A percentile compares a stretch with the other conserved stretches of the same genome.
phyloP scores from a whole-genome alignment of 2,329 filamentous ascomycete genomes.

The Epichloe uncinata region DNA sequence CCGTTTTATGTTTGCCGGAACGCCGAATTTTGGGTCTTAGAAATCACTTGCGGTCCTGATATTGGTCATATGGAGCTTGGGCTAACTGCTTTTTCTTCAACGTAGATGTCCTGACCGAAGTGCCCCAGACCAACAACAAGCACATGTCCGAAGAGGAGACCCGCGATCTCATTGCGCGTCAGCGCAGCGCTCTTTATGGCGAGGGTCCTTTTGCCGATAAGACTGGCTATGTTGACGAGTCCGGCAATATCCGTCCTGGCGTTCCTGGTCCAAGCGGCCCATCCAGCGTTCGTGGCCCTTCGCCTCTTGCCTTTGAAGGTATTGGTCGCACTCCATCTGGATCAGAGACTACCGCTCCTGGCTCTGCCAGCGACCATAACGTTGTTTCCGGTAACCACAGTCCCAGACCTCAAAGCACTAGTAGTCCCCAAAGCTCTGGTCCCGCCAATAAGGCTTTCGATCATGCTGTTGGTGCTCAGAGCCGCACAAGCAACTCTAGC shows the following conservation, averaged over 20 bases:
- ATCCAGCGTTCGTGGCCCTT: constrained; percentile 57
- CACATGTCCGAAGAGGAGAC: constrained; percentile 92
- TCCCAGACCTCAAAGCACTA: constrained; percentile 71
- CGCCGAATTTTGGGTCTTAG: constrained; percentile 2
- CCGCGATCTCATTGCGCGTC: constrained; percentile 87
- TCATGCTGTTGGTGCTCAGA: constrained; percentile 41
- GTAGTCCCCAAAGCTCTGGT: constrained; percentile 60
- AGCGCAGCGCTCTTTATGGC: constrained; percentile 88
- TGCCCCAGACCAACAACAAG: constrained; percentile 43
- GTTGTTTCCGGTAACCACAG: constrained; percentile 29
- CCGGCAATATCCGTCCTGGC: constrained; percentile 46
- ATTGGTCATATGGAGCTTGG: constrained; percentile 17
- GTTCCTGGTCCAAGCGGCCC: constrained; percentile 53
- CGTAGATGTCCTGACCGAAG: constrained; percentile 39
- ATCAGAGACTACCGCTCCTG: constrained; percentile 26
- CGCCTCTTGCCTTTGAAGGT: constrained; percentile 65
- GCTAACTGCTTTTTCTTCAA: constrained; percentile 25
- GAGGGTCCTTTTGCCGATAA: constrained; percentile 57
- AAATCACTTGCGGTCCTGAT: neutral
- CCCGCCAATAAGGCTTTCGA: constrained; percentile 48
- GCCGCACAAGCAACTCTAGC: constrained; percentile 74
- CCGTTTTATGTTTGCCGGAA: constrained; percentile 4
- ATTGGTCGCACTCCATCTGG: constrained; percentile 28
- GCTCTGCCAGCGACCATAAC: constrained; percentile 23
- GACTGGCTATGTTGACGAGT: constrained; percentile 55